Evolutionary conservation across 164 flowering plant genomes (phyloP), one percentile per base, ranked within the genome.

Genomic region (Tinospora cordifolia): DNA sequence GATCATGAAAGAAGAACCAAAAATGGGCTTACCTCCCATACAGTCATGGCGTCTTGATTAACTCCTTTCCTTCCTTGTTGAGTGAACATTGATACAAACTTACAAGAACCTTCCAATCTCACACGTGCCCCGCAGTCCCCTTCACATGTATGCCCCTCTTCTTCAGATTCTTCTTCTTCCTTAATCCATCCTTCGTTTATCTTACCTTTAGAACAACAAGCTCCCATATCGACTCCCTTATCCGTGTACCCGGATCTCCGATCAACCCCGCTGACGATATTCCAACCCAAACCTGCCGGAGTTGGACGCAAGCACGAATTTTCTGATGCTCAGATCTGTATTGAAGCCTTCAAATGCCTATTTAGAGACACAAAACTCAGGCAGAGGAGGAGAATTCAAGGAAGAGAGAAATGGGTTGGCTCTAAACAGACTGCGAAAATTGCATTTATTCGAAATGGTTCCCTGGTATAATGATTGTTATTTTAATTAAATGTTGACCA

Each of bases 41-140:
- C 83, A 3, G 92, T 86, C 92, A 90, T 88, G 82, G 96, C 86
- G 72, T 92, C 98, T 76, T 90, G 96, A 76, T 92, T 92, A 71
- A 83, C 60, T 40, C 98, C 98, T 73, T 92, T 92, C 57, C 68
- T 80, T 6, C 98, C 98, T 75, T 84, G 84, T 64, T 85, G 83
- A 26, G 83, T 81, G 65, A 70, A 84, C 94, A 89, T 88, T 13
- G 91, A 88, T 6, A 78, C 75, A 51, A 22, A 76, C 17, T 5
- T 66, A 13, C 88, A 86, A 10, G 77, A 81, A 6, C 96, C 96
- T 34, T 72, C 70, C n/a, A 85, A 30, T 66, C 86, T 75, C 51
- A 85, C 75, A 30, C 76, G 77, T 2, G 90, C 83, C 9, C 91
- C 93, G 26, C 19, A 74, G 25, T 83, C 83, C 34, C 82, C 87